phyloP scores from a whole-genome alignment of 2,329 filamentous ascomycete genomes.

The Setomelanomma holmii region DNA sequence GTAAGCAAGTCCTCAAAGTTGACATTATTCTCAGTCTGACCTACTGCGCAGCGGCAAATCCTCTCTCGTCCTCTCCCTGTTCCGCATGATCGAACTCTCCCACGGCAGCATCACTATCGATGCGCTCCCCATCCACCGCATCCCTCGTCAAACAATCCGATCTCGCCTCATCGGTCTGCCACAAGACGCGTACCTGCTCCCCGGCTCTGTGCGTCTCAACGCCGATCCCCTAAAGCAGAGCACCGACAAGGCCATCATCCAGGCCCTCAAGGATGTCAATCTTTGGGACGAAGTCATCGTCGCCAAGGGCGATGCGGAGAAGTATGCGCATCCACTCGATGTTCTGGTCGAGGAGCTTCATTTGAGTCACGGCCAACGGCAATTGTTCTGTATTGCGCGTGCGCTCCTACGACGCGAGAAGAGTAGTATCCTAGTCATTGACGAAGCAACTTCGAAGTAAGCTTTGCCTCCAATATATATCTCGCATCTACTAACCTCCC shows the following conservation, averaged over 20 bases:
- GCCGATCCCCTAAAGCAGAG: slow-evolving; percentile 53
- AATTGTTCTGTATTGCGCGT: slow-evolving; percentile 68
- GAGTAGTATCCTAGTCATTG: slow-evolving; percentile 37
- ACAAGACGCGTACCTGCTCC: slow-evolving; percentile 61
- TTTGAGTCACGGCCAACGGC: slow-evolving; percentile 62
- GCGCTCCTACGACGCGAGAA: slow-evolving; percentile 58
- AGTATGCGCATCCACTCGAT: slow-evolving; percentile 42
- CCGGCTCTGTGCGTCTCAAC: slow-evolving; percentile 58
- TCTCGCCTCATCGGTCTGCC: slow-evolving; percentile 56
- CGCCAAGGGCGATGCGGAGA: slow-evolving; percentile 35
- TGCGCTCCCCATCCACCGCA: slow-evolving; percentile 53
- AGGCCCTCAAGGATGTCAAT: slow-evolving; percentile 56
- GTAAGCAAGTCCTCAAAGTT: slow-evolving; percentile 25
- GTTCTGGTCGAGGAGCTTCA: slow-evolving; percentile 41
- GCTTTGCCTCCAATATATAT: slow-evolving; percentile 1
- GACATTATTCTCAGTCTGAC: slow-evolving; percentile 12
- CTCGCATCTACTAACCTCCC: neutral
- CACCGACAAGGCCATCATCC: slow-evolving; percentile 50
- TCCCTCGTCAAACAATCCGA: slow-evolving; percentile 57
- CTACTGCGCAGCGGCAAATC: slow-evolving; percentile 57
- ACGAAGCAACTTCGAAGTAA: slow-evolving; percentile 46
- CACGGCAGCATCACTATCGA: slow-evolving; percentile 57
- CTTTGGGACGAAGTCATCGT: slow-evolving; percentile 51
- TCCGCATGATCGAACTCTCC: slow-evolving; percentile 58
- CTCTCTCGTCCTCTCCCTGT: slow-evolving; percentile 56